These are phyloP conservation scores for Echria macrotheca DNA, from an alignment of 495 filamentous ascomycete species.

Conservation along the genomic window DNA sequence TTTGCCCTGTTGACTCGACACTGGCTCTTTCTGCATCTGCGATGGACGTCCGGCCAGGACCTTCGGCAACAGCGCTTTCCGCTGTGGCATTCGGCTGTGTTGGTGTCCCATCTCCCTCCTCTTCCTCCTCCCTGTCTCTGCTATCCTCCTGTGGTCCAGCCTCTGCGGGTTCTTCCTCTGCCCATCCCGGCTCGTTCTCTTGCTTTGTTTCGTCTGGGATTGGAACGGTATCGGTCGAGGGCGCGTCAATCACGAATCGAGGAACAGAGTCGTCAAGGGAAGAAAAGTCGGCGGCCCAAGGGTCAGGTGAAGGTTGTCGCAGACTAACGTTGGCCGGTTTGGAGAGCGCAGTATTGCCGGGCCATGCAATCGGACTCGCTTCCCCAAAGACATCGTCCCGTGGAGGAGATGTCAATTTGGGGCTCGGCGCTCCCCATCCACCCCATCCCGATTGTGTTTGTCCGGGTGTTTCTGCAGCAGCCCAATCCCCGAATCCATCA, in stretches of 20 bases:
- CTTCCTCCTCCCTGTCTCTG: neutral
- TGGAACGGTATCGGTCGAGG: slow-evolving; percentile 1
- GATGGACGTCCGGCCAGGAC: no score
- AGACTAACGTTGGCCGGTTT: slow-evolving; percentile 24
- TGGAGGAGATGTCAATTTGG: slow-evolving; percentile 28
- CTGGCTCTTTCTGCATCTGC: no score
- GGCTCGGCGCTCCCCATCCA: slow-evolving; percentile 25
- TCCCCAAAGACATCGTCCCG: slow-evolving; percentile 26
- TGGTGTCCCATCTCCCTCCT: no score
- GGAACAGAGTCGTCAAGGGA: slow-evolving; percentile 16
- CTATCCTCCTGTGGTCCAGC: no score
- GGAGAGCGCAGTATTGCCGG: slow-evolving; percentile 32
- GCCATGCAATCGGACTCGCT: slow-evolving; percentile 36
- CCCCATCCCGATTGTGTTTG: slow-evolving; percentile 32
- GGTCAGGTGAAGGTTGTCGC: slow-evolving; percentile 49
- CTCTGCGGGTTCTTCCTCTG: neutral
- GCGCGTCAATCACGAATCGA: slow-evolving; percentile 15
- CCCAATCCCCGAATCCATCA: slow-evolving; percentile 39
- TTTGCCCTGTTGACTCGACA: slow-evolving; percentile 14
- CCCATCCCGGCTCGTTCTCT: neutral
- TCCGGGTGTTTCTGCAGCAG: slow-evolving; percentile 19
- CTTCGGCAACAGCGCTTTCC: no score
- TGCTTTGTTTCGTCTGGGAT: neutral
- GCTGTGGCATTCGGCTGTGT: no score
- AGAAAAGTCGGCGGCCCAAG: slow-evolving; percentile 39